Evolutionary conservation across 164 flowering plant genomes (phyloP).

Genomic region (Euptelea pleiosperma): DNA sequence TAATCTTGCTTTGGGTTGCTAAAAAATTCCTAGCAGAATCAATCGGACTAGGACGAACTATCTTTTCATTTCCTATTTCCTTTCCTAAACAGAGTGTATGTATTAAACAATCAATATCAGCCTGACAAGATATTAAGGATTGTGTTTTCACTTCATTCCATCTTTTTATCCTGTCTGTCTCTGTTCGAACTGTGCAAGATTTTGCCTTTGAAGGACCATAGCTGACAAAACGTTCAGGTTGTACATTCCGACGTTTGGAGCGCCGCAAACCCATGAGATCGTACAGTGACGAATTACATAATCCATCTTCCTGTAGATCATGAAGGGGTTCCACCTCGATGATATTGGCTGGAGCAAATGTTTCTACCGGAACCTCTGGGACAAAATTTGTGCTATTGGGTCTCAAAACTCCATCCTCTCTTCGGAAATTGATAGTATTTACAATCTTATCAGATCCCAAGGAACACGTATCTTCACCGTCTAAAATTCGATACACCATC

Average conservation of each 20-base stretch:
- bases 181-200: slow-evolving; percentile 25
- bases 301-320: slow-evolving; percentile 21
- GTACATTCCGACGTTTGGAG: slow-evolving; percentile 60
- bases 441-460: slow-evolving; percentile 14
- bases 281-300: slow-evolving; percentile 10
- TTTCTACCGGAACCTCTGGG: slow-evolving; percentile 23
- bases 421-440: slow-evolving; percentile 45
- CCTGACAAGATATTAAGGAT: slow-evolving; percentile 24
- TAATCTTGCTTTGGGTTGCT: not conserved
- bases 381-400: slow-evolving; percentile 14
- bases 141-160: slow-evolving; percentile 32
- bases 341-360: slow-evolving; percentile 17
- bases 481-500: slow-evolving; percentile 52
- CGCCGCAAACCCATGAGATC: slow-evolving; percentile 47
- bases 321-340: slow-evolving; percentile 13
- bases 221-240: slow-evolving; percentile 66
- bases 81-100: slow-evolving; percentile 9
- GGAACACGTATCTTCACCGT: slow-evolving; percentile 18
- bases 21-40: not conserved
- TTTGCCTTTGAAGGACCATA: slow-evolving; percentile 31
- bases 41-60: slow-evolving; percentile 5
- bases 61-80: slow-evolving; percentile 9
- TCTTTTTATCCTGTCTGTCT: slow-evolving; percentile 18
- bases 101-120: slow-evolving; percentile 13
- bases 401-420: slow-evolving; percentile 32